These are phyloP conservation scores for Aspergillus egyptiacus DNA, from an alignment of 495 filamentous ascomycete genomes.

Conservation along the genomic window DNA sequence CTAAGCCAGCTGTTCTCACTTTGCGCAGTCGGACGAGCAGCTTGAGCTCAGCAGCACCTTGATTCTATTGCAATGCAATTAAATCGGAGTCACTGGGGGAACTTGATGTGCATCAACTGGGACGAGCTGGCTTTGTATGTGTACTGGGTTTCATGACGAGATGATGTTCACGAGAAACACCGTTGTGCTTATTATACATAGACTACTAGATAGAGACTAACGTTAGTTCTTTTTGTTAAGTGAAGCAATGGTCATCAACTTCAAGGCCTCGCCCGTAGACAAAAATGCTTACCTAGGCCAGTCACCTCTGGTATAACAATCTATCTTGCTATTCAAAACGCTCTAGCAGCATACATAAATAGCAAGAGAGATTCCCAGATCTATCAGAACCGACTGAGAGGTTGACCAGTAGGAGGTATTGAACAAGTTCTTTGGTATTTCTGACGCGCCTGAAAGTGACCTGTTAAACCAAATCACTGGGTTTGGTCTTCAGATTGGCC, in stretches of 20 bases:
- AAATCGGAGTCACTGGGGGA: not conserved
- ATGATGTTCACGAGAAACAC: slow-evolving; percentile 5
- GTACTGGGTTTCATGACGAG: slow-evolving; percentile 3
- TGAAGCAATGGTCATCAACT: not conserved
- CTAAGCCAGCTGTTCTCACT: slow-evolving; percentile 2
- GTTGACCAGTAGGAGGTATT: too few relatives aligned
- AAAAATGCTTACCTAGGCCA: too few relatives aligned
- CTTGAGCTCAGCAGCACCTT: not conserved
- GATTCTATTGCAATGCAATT: not conserved
- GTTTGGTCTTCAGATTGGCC: too few relatives aligned
- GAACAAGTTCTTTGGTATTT: too few relatives aligned
- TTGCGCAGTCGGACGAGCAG: slow-evolving; percentile 10
- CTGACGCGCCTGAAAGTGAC: too few relatives aligned
- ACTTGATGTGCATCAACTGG: not conserved
- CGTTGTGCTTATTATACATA: slow-evolving; percentile 14
- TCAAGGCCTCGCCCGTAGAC: too few relatives aligned
- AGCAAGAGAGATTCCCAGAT: too few relatives aligned
- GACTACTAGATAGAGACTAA: slow-evolving; percentile 4
- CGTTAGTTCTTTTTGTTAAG: slow-evolving; percentile 2
- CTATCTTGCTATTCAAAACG: too few relatives aligned
- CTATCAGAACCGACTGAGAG: too few relatives aligned
- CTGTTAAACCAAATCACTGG: too few relatives aligned
- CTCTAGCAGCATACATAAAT: too few relatives aligned
- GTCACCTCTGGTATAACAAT: too few relatives aligned
- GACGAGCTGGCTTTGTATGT: not conserved